These are phyloP conservation scores for Phaeoacremonium minimum DNA, from an alignment of 2,329 filamentous ascomycete species.

Conservation along the genomic window DNA sequence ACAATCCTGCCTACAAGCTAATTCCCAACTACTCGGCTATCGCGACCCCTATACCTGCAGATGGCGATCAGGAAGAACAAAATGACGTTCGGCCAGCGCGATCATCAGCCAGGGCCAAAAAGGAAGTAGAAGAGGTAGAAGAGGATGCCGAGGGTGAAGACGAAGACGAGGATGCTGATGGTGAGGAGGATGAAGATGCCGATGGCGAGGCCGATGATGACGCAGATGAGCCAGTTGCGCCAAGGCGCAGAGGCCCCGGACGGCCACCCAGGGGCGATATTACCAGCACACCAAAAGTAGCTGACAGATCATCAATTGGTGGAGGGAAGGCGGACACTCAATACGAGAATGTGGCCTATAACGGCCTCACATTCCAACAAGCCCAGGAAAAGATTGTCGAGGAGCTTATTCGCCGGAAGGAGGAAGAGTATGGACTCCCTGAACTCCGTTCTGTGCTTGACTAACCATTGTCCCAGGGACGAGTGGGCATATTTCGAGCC, in stretches of 20 bases:
- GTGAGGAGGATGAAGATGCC: conserved; percentile 24
- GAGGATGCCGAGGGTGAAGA: conserved; percentile 17
- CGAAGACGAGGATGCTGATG: conserved; percentile 24
- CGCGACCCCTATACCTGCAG: conserved; percentile 67
- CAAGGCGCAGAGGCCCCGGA: conserved; percentile 21
- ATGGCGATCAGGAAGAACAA: conserved; percentile 22
- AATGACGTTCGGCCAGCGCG: no score
- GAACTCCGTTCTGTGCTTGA: conserved; percentile 1
- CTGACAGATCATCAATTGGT: conserved; percentile 16
- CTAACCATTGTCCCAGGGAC: conserved; percentile 44
- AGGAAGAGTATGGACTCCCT: conserved; percentile 50
- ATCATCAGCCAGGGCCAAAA: no score
- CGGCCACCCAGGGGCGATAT: conserved; percentile 24
- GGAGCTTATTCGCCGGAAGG: conserved; percentile 65
- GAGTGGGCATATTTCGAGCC: conserved; percentile 67
- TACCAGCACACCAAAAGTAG: conserved; percentile 16
- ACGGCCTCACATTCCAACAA: conserved; percentile 73
- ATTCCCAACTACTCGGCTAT: conserved; percentile 63
- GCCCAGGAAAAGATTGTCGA: conserved; percentile 83
- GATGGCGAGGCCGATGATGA: conserved; percentile 23
- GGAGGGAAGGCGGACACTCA: conserved; percentile 42
- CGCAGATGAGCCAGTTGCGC: conserved; percentile 20
- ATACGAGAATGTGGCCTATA: conserved; percentile 57
- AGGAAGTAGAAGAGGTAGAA: conserved; percentile 8
- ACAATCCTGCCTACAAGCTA: conserved; percentile 76